These are phyloP conservation scores for Saccharomycopsis babjevae DNA, from an alignment of 805 yeast genomes.

Conservation along the genomic window DNA sequence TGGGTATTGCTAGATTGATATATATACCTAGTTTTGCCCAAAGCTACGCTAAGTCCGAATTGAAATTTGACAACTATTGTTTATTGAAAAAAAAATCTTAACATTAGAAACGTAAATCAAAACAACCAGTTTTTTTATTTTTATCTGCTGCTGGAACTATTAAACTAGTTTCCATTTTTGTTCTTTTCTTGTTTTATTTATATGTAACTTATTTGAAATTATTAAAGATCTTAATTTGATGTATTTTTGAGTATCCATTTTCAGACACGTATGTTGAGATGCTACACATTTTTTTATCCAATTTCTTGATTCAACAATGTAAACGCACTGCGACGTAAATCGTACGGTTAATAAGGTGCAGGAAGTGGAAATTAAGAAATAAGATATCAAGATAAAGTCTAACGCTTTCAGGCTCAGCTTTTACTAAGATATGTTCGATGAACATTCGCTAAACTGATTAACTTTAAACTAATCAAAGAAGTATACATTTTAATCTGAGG, in stretches of 20 bases:
- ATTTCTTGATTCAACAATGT: neutral
- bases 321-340: neutral
- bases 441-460: too few relatives aligned
- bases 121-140: too few relatives aligned
- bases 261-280: neutral
- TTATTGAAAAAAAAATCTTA: neutral
- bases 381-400: neutral
- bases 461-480: too few relatives aligned
- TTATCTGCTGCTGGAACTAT: too few relatives aligned
- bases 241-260: neutral
- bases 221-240: neutral
- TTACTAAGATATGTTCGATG: too few relatives aligned
- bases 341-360: neutral
- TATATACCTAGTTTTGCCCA: constrained; percentile 36
- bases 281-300: neutral
- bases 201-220: neutral
- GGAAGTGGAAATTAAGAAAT: neutral
- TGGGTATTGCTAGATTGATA: constrained; percentile 43
- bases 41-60: constrained; percentile 25
- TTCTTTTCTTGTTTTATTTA: neutral
- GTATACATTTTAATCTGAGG: neutral
- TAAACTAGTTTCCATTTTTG: too few relatives aligned
- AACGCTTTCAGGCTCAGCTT: too few relatives aligned
- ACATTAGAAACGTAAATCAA: too few relatives aligned
- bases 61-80: constrained; percentile 44